phyloP scores from a whole-genome alignment of 1,284 basidiomycete genomes.

The Xerocomus minutiporus region DNA sequence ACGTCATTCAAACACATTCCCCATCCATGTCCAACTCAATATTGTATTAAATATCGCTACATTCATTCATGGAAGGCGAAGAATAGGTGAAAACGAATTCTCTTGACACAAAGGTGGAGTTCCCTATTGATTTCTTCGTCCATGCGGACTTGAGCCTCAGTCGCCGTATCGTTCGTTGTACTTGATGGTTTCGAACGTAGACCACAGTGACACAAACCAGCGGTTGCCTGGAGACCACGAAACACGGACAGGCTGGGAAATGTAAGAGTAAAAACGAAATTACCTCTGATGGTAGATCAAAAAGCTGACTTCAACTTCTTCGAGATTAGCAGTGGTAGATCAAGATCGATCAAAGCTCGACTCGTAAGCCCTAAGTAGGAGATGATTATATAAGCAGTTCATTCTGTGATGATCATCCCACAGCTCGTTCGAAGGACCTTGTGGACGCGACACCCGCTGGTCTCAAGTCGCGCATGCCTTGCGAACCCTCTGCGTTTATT shows the following conservation, averaged over 20 bases:
- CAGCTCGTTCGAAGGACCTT: neutral
- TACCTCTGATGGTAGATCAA: too few species aligned
- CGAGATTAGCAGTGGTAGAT: too few species aligned
- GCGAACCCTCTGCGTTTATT: constrained; percentile 4
- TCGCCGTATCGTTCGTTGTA: neutral
- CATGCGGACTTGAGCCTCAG: neutral
- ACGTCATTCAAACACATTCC: too few species aligned
- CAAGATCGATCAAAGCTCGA: too few species aligned
- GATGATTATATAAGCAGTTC: constrained; percentile 3
- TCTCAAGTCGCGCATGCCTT: neutral
- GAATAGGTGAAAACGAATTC: neutral
- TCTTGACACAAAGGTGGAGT: neutral
- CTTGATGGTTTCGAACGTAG: too few species aligned
- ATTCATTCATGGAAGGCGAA: neutral
- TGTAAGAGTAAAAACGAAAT: too few species aligned
- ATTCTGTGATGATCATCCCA: constrained; percentile 1
- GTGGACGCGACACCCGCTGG: neutral
- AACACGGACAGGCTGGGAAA: too few species aligned
- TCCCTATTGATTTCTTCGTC: neutral
- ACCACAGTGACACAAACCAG: too few species aligned
- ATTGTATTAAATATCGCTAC: too few species aligned
- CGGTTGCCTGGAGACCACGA: too few species aligned
- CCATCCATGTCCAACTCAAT: too few species aligned
- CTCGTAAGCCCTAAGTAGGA: neutral
- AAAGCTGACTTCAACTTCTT: too few species aligned